Evolutionary conservation across 352 stramenopile species (phyloP), one percentile per base, ranked within the genome.

Genomic region (Aphanomyces invadans): DNA sequence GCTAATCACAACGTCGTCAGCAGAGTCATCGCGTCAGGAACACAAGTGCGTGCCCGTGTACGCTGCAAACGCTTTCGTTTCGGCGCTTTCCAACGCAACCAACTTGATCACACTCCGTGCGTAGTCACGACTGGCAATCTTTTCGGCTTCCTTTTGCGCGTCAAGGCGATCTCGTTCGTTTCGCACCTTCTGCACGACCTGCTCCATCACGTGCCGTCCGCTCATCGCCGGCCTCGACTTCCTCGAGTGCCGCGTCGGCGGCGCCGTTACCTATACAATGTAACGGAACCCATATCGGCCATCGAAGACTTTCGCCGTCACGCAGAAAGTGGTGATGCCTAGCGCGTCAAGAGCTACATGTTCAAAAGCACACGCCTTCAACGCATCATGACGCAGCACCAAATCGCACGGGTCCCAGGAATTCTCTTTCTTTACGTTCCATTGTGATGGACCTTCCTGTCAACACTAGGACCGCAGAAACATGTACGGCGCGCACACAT

Each of bases 401-500:
- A n/a, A n/a, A n/a, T n/a, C n/a, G n/a, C n/a, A n/a, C n/a, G n/a
- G n/a, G n/a, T n/a, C n/a, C n/a, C n/a, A n/a, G n/a, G n/a, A n/a
- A n/a, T n/a, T n/a, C n/a, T n/a, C n/a, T n/a, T n/a, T n/a, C n/a
- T n/a, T n/a, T n/a, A n/a, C n/a, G n/a, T n/a, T n/a, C n/a, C n/a
- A n/a, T n/a, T n/a, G n/a, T n/a, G n/a, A n/a, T n/a, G n/a, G n/a
- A n/a, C n/a, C 15, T 36, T 21, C 10, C 7, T 36, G 19, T 36
- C 25, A 21, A 53, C 45, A 26, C 45, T 26, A 36, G 19, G 10
- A 57, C 25, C 21, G 28, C 19, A 44, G 11, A 19, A 57, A 42
- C 25, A 67, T 67, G 19, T 51, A 67, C 7, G 60, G 60, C 4
- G 60, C 60, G 46, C 72, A 77, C 7, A 39, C 39, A 65, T 93